Evolutionary conservation across 495 filamentous ascomycete genomes (phyloP).

Genomic region (Chlorociboria aeruginascens): DNA sequence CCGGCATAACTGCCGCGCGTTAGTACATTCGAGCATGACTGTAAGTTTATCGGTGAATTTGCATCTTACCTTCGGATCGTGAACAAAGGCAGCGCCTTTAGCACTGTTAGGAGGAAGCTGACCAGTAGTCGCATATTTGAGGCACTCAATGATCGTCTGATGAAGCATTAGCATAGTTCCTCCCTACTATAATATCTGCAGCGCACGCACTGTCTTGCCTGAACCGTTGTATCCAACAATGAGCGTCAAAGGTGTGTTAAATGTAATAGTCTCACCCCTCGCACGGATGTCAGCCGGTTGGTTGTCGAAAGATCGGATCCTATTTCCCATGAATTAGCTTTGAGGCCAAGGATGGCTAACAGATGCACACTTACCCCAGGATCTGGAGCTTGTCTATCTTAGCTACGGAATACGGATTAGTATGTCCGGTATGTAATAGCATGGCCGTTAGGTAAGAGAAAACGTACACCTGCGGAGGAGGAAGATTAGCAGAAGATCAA

Average conservation of each 20-base stretch:
- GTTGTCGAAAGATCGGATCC: constrained; percentile 87
- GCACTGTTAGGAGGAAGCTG: constrained; percentile 80
- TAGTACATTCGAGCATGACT: constrained; percentile 5
- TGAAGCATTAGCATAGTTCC: constrained; percentile 5
- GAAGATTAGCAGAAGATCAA: background rate
- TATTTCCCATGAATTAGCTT: constrained; percentile 18
- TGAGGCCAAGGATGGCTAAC: background rate
- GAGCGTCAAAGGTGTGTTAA: constrained; percentile 80
- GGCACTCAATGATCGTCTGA: constrained; percentile 93
- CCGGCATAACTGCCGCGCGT: constrained; percentile 48
- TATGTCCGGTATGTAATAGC: background rate
- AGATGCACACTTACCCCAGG: constrained; percentile 41
- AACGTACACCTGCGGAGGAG: constrained; percentile 1
- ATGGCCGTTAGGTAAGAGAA: background rate
- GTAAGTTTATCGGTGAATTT: background rate
- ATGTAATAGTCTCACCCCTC: constrained; percentile 66
- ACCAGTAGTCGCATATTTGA: constrained; percentile 95
- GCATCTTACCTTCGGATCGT: constrained; percentile 67
- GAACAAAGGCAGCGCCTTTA: constrained; percentile 87
- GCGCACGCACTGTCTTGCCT: constrained; percentile 61
- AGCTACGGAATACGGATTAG: constrained; percentile 14
- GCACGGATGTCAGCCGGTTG: constrained; percentile 20
- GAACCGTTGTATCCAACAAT: constrained; percentile 97
- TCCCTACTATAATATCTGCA: constrained; percentile 10
- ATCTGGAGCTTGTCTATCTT: constrained; percentile 84